Evolutionary conservation across 805 yeast species (phyloP), one percentile per base, ranked within the genome.

Genomic region (Danielia oregonensis): DNA sequence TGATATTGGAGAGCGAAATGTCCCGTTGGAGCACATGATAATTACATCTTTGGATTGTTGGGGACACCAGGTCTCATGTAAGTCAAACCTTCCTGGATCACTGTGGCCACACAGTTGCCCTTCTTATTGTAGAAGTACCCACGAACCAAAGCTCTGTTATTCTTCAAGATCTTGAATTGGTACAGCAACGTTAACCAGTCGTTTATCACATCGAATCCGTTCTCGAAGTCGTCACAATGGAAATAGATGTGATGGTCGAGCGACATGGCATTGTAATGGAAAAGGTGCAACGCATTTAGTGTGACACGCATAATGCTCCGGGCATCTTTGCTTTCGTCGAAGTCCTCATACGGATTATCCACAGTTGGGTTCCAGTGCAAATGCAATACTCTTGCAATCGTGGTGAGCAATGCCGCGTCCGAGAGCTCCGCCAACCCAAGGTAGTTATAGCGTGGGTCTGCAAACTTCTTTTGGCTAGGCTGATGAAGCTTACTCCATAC

Each of bases 251-350:
- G 71, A 48, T 67, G 72, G 44, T 66, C 72, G 18, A 67, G 46
- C 4, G 70, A 63, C 72, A 67, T 66, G 17, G 72, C 72, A 35
- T 59, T 61, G 48, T 67, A 67, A 42, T 67, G 72, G 43, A 55
- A 63, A 9, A 66, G 30, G 25, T 45, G 49, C 29, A 45, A 25
- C 3, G 39, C 46, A 26, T 45, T 45, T 19, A 46, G 34, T 7
- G 50, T 30, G 13, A 37, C 18, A 14, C 30, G 15, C 41, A 46
- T 33, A 17, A 61, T 36, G 14, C 37, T 17, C n/a, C 54, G 39
- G 1, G 70, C 69, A 36, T 65, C 68, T 26, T 48, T 52, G 12
- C 34, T 42, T 23, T 51, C 49, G 42, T 67, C 70, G 25, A 48
- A 63, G 14, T 55, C 64, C 33, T 52, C 51, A 13, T 46, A 44